Evolutionary conservation across 129 eudicot genomes (phyloP), one percentile per base, ranked within the genome.

Genomic region (Flaveria bidentis): DNA sequence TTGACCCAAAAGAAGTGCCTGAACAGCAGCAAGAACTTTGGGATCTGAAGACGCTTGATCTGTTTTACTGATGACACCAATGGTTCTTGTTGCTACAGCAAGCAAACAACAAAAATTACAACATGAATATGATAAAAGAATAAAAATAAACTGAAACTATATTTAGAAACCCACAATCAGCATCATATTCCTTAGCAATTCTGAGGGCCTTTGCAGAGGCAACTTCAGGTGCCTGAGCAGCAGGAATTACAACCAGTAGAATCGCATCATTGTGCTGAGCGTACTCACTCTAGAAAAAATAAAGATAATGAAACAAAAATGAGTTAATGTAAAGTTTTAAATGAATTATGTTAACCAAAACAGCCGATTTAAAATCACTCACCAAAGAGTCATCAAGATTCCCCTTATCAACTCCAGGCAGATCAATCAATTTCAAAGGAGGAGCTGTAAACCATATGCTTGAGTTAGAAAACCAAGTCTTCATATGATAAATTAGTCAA

Each of bases 41-140:
- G 99, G 87, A 70, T 95, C 97, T 82, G 97, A 86, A 79, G 99
- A 86, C 67, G 92, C 95, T 83, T 95, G 99, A 83, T 95, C 99
- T 69, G 91, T 83, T 84, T 95, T 95, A 82, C 97, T 95, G 80
- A 95, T 95, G 26, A 95, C 90, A 78, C 99, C 99, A 83, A 95
- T 83, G 12, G 97, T 95, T 81, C 97, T 87, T 69, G 99, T 95
- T 61, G 94, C 99, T 95, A 80, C 75, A 78, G 33, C 10, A 46
- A 51, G 58, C 65, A 79, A 42, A 74, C 7, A 75, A 10, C 28
- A 76, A 49, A 58, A 22, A 74, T 66, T 50, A 67, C 20, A 67
- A 53, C 16, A 58, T 74, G 18, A 64, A 51, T 65, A 62, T 22
- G 17, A 47, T 25, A 66, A 39, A 26, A 55, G 51, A 28, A 16